Evolutionary conservation across 768 basidiomycete species (phyloP).

Genomic region (Leccinum boreale): DNA sequence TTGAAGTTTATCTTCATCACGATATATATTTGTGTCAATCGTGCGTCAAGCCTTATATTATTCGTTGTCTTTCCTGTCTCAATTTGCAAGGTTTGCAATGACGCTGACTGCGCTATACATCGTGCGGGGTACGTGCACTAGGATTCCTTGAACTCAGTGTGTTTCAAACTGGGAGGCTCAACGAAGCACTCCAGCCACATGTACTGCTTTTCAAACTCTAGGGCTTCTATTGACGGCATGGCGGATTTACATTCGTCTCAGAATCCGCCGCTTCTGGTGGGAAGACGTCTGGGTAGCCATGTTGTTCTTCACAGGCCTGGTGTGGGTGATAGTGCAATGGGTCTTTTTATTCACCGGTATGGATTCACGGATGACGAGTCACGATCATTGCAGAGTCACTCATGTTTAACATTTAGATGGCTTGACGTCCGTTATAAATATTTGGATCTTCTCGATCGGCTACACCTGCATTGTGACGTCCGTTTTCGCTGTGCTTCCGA

Average conservation of each 20-base stretch:
- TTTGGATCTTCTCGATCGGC: background rate
- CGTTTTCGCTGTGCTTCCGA: background rate
- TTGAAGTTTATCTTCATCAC: background rate
- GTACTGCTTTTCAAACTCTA: background rate
- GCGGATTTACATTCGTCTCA: constrained; percentile 18
- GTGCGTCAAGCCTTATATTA: background rate
- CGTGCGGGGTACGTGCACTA: background rate
- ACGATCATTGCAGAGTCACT: background rate
- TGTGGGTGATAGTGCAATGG: constrained; percentile 14
- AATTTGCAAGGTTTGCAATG: background rate
- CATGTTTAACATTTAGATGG: background rate
- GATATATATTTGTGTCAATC: background rate
- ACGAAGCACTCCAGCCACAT: background rate
- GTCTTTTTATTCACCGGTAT: background rate
- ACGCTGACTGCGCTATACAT: background rate
- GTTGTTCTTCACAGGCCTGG: constrained; percentile 7
- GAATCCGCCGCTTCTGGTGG: constrained; percentile 9
- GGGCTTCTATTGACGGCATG: constrained; percentile 18
- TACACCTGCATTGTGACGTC: background rate
- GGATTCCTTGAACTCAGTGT: background rate
- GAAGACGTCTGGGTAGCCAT: background rate
- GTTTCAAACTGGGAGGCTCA: background rate
- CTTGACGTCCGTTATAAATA: background rate
- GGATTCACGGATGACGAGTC: background rate
- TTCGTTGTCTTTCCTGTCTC: background rate